Base-by-base conservation (phyloP, 2,329 filamentous ascomycete genomes). In the Clarireedia monteithiana region DNA sequence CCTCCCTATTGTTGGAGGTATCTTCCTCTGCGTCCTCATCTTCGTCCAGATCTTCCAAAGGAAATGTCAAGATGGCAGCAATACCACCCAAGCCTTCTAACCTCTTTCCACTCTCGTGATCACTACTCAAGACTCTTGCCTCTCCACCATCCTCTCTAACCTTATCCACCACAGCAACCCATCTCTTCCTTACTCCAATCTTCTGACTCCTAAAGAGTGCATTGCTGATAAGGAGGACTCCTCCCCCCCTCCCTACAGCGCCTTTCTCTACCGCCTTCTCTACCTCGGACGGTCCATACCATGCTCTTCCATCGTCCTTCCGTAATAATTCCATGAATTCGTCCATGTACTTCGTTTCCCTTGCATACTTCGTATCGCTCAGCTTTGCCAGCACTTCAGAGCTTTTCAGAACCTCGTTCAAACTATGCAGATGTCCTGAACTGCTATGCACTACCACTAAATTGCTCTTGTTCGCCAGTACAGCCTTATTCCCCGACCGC, bases 151-250 rank as follows among this genome's bases (percentile, higher is more conserved):
- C 85, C 3, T 84, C 84, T 62, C 85, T 83, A n/a, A 97, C 92
- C 60, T 85, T 85, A 69, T 97, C 80, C 14, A 88, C 86, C 63
- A 99, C 76, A 94, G 99, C 99, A 72, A 97, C 86, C 61, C 94
- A 78, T 62, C 94, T 99, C 82, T 99, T 99, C 63, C 92, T 78
- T 57, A 84, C 85, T 0, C 77, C 79, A 5, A 96, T 79, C 56
- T 95, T 85, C 65, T 92, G 82, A 62, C 87, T 91, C 49, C 94
- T 80, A 71, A 99, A 97, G 1, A 97, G 75, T 1, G 84, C 81
- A 70, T 96, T 95, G 63, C 87, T 95, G 65, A 99, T 85, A 55
- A 99, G 75, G 50, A 99, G 72, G 2, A 91, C 82, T 0, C 91
- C 40, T 96, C 78, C 1, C 86, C 91, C 0, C 94, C 94, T 91